Base-by-base conservation (phyloP, 805 yeast genomes). In the Saturnispora silvae region DNA sequence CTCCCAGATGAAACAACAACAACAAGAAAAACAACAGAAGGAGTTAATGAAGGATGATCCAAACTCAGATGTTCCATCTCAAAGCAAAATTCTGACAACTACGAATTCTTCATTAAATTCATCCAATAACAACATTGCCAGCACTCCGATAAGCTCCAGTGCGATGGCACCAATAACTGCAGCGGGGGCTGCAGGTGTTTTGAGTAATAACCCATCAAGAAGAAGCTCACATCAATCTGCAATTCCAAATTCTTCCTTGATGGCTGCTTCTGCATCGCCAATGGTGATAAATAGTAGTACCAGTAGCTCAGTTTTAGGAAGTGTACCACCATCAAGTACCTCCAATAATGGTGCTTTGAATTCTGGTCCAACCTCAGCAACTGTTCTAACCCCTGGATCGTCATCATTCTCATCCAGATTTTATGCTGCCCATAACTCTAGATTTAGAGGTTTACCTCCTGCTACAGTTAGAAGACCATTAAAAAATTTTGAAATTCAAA, bases 371-470 rank as follows among this genome's bases (percentile, higher is more conserved):
- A 11, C 25, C 8, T 23, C 25, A 23, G 25, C 25, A n/a, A 11
- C 20, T 18, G 24, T 13, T 14, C 3, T 23, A 30, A 30, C 33
- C 28, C 8, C 8, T 28, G 9, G 20, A 16, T 11, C 31, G 17
- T 16, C 15, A 14, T 16, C 15, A 13, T 6, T 5, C 7, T 19
- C 34, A 10, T 6, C 34, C 8, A 20, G 26, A 16, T 20, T 16
- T 20, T 23, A n/a, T 16, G 24, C 11, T 8, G 17, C 28, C 15
- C 18, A 7, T 28, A 29, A 34, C 4, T 29, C 40, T 11, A 31
- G 31, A 17, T 17, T 37, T 9, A 18, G 35, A 16, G 78, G 77
- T 15, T 68, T 74, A 71, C 78, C 79, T 11, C 79, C 79, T 13
- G 79, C 79, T 1, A 59, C 68, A 15, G 66, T 66, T 10, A 62